These are phyloP conservation scores for Trichoderma parareesei DNA, from an alignment of 495 filamentous ascomycete species.

Conservation along the genomic window DNA sequence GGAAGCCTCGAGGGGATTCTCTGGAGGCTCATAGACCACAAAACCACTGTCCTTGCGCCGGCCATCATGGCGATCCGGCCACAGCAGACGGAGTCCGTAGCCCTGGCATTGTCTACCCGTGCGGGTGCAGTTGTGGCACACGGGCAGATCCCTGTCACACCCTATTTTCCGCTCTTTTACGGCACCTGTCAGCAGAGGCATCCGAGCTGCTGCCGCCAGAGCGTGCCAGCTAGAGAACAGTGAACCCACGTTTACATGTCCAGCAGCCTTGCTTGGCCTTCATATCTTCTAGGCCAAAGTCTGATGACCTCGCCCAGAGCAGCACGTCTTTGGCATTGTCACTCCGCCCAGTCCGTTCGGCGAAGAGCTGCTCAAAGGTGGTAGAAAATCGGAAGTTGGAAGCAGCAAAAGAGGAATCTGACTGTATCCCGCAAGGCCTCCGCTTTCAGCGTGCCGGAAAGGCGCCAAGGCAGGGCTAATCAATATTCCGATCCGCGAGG, in stretches of 20 bases:
- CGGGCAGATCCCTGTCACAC: constrained; percentile 31
- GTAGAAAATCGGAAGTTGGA: not conserved
- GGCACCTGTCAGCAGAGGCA: constrained; percentile 11
- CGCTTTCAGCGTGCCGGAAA: not conserved
- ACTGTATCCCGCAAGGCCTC: not conserved
- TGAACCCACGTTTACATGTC: constrained; percentile 30
- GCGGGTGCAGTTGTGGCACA: constrained; percentile 31
- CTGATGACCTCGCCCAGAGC: not conserved
- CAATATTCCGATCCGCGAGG: constrained; percentile 6
- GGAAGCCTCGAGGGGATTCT: not conserved
- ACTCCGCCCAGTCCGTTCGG: not conserved
- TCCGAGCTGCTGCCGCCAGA: constrained; percentile 6
- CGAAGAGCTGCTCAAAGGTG: not conserved
- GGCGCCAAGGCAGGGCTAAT: not conserved
- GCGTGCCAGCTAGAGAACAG: not conserved
- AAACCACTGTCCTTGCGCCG: constrained; percentile 21
- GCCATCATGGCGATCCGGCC: constrained; percentile 30
- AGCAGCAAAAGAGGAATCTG: not conserved
- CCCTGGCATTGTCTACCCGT: constrained; percentile 28
- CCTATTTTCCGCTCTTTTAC: constrained; percentile 29
- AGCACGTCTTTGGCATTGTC: not conserved
- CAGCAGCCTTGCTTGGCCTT: constrained; percentile 25
- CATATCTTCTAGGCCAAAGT: constrained; percentile 4
- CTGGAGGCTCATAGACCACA: not conserved
- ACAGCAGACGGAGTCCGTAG: constrained; percentile 31